These are phyloP conservation scores for Backusella circina DNA, from an alignment of 192 early-diverging fungal species.

Conservation along the genomic window DNA sequence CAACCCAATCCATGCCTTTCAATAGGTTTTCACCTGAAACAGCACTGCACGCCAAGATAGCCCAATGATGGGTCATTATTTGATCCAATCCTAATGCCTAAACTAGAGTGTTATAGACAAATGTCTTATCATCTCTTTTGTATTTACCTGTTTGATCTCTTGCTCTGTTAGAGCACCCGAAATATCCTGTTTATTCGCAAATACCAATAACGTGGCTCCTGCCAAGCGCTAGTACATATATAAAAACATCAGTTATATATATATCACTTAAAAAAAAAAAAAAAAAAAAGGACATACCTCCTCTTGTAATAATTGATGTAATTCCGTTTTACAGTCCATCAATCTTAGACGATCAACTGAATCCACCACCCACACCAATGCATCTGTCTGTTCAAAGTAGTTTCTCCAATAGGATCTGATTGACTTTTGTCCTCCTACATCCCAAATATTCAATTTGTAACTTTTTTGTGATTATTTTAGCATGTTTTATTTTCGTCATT, in stretches of 20 bases:
- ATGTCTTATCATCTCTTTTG: not conserved
- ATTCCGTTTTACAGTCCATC: slow-evolving; percentile 76
- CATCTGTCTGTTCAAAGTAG: slow-evolving; percentile 99
- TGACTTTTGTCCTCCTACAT: slow-evolving; percentile 96
- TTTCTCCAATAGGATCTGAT: slow-evolving; percentile 99
- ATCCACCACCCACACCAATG: slow-evolving; percentile 97
- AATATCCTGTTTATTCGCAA: slow-evolving; percentile 99
- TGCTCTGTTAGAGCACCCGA: slow-evolving; percentile 68
- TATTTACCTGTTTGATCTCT: slow-evolving; percentile 65
- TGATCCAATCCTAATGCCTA: slow-evolving; percentile 65
- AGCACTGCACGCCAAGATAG: slow-evolving; percentile 87
- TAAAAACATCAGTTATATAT: not conserved
- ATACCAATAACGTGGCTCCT: slow-evolving; percentile 89
- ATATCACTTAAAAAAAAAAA: not conserved
- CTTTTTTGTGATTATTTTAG: not conserved
- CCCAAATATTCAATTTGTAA: slow-evolving; percentile 45
- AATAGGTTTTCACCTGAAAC: slow-evolving; percentile 83
- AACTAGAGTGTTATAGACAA: not conserved
- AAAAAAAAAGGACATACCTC: slow-evolving; percentile 53
- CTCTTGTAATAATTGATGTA: slow-evolving; percentile 77
- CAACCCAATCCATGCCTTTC: slow-evolving; percentile 92
- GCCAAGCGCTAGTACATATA: slow-evolving; percentile 57
- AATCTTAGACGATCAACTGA: slow-evolving; percentile 83
- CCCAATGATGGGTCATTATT: slow-evolving; percentile 91
- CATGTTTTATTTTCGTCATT: not conserved